Percentiles rank a stretch among this genome's conserved stretches.
phyloP scores from a whole-genome alignment of 2,329 filamentous ascomycete genomes.

The Chaetomiaceae sp. region DNA sequence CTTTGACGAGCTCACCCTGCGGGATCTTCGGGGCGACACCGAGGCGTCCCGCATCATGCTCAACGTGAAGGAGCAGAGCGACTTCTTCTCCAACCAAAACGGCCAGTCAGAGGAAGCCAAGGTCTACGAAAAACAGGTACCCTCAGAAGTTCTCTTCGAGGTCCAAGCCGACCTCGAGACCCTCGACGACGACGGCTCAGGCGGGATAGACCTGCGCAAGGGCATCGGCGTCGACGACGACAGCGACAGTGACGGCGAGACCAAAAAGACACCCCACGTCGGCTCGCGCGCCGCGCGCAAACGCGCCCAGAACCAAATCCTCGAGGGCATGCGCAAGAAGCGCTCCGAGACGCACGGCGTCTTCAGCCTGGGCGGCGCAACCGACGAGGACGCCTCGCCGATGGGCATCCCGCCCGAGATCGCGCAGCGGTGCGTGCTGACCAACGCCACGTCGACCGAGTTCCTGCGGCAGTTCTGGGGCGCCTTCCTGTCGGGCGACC shows the following conservation, averaged over 20 bases:
- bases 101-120: slow-evolving; percentile 38
- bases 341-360: slow-evolving; percentile 53
- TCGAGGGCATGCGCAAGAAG: slow-evolving; percentile 60
- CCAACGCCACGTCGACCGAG: slow-evolving; percentile 89
- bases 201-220: slow-evolving; percentile 56
- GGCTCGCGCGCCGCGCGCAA: slow-evolving; percentile 65
- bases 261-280: slow-evolving; percentile 50
- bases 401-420: slow-evolving; percentile 56
- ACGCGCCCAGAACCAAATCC: slow-evolving; percentile 61
- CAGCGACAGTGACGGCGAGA: slow-evolving; percentile 62
- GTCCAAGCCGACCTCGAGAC: slow-evolving; percentile 59
- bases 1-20: slow-evolving; percentile 69
- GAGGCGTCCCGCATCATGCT: slow-evolving; percentile 76
- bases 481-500: slow-evolving; percentile 82
- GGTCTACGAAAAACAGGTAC: slow-evolving; percentile 65
- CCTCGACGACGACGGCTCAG: slow-evolving; percentile 44
- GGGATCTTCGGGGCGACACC: slow-evolving; percentile 71
- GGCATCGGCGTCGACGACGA: slow-evolving; percentile 67
- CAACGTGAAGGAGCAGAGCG: slow-evolving; percentile 82
- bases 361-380: neutral
- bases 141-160: slow-evolving; percentile 60
- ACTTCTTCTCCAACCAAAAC: slow-evolving; percentile 64
- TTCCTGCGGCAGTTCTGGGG: slow-evolving; percentile 98
- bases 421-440: slow-evolving; percentile 57
- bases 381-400: slow-evolving; percentile 41